Conservation (phyloP, 768 basidiomycete species). For the Mycena vitilis region DNA sequence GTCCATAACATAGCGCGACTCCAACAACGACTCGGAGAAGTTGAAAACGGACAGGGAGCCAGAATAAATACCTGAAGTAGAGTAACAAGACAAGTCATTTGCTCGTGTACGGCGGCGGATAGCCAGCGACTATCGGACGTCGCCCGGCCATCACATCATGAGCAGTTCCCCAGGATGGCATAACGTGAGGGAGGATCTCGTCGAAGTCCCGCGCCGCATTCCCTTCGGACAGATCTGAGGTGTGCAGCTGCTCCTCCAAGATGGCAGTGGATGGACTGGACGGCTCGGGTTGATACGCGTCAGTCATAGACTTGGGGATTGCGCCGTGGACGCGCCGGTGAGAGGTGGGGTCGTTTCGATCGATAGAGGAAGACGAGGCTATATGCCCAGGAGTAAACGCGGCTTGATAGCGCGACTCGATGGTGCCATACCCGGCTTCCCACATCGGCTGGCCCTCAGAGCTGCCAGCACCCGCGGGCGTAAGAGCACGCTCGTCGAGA, state of each 20-base stretch:
- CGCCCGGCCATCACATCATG: slow-evolving; percentile 15
- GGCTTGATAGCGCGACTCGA: slow-evolving; percentile 25
- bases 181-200: slow-evolving; percentile 19
- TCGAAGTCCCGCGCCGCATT: slow-evolving; percentile 11
- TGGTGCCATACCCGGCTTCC: slow-evolving; percentile 22
- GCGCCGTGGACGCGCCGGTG: slow-evolving; percentile 19
- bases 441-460: slow-evolving; percentile 11
- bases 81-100: not conserved
- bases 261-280: slow-evolving; percentile 7
- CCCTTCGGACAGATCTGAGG: not conserved
- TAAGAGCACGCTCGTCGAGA: slow-evolving; percentile 23
- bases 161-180: slow-evolving; percentile 16
- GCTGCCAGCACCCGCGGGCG: not conserved
- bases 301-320: slow-evolving; percentile 29
- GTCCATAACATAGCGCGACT: not conserved
- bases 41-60: not conserved
- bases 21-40: not conserved
- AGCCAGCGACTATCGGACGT: slow-evolving; percentile 8
- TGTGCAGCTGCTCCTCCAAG: slow-evolving; percentile 6
- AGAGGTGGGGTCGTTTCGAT: slow-evolving; percentile 27
- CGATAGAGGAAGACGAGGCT: slow-evolving; percentile 26
- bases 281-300: slow-evolving; percentile 12
- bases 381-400: slow-evolving; percentile 20
- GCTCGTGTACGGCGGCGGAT: slow-evolving; percentile 29
- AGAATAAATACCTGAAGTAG: slow-evolving; percentile 6